Evolutionary conservation across 352 stramenopile genomes (phyloP).

Genomic region (Globisporangium megalacanthum): DNA sequence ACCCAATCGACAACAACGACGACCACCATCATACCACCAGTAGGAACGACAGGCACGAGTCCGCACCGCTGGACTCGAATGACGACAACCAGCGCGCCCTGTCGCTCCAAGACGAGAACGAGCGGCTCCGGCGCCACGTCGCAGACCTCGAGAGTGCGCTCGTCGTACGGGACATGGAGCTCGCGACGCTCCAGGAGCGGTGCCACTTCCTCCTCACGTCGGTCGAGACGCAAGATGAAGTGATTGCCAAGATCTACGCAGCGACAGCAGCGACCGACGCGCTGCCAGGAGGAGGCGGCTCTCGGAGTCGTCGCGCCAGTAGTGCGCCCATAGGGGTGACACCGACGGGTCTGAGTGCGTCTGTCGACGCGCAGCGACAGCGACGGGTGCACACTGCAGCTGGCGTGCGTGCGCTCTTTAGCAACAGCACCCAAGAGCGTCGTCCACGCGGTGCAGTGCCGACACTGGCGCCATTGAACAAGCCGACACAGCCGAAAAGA

Average conservation of each 20-base stretch:
- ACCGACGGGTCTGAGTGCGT: neutral
- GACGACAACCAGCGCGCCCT: slow-evolving; percentile 18
- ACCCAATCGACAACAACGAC: neutral
- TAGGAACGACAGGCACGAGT: neutral
- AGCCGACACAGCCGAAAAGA: no score
- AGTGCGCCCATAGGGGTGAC: slow-evolving; percentile 3
- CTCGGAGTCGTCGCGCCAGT: neutral
- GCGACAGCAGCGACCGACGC: slow-evolving; percentile 7
- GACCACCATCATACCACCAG: slow-evolving; percentile 11
- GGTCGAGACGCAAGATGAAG: slow-evolving; percentile 72
- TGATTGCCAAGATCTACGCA: slow-evolving; percentile 77
- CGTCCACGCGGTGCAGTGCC: neutral
- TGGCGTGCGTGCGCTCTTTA: neutral
- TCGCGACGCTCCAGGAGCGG: slow-evolving; percentile 52
- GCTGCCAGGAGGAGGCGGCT: neutral
- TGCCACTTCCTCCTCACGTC: slow-evolving; percentile 52
- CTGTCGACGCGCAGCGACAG: slow-evolving; percentile 6
- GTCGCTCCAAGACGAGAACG: slow-evolving; percentile 33
- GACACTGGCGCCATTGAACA: no score
- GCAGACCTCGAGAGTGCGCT: slow-evolving; percentile 65
- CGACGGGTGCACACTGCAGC: neutral
- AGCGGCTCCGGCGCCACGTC: slow-evolving; percentile 42
- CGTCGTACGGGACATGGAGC: slow-evolving; percentile 70
- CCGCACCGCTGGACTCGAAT: slow-evolving; percentile 25
- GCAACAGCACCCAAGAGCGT: neutral